Conservation (phyloP, 768 basidiomycete genomes). For the Austroboletus festivus region DNA sequence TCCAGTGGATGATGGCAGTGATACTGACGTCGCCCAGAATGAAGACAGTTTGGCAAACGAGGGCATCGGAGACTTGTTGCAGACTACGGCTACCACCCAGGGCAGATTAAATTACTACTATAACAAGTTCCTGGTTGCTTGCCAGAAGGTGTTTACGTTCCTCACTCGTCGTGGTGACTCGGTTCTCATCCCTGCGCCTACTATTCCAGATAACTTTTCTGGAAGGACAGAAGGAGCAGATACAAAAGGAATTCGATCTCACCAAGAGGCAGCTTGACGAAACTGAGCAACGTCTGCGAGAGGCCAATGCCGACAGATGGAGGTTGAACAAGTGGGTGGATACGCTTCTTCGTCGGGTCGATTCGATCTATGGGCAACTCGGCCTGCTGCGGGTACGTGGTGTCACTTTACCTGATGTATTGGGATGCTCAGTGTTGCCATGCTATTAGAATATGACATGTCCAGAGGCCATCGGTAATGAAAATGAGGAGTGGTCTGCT, state of each 20-base stretch:
- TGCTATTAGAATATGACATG: slow-evolving; percentile 12
- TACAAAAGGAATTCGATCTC: slow-evolving; percentile 14
- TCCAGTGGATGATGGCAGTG: background rate
- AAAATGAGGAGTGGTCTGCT: slow-evolving; percentile 3
- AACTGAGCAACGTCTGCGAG: slow-evolving; percentile 15
- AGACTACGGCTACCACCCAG: slow-evolving; percentile 14
- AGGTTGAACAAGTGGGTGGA: slow-evolving; percentile 11
- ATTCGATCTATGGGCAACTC: slow-evolving; percentile 9
- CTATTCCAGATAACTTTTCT: slow-evolving; percentile 16
- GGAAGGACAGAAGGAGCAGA: slow-evolving; percentile 12
- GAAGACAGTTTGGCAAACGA: background rate
- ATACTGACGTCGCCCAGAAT: background rate
- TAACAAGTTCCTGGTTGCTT: slow-evolving; percentile 7
- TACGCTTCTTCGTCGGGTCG: slow-evolving; percentile 9
- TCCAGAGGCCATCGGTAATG: background rate
- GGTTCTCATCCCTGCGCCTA: too few species aligned
- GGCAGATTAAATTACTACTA: slow-evolving; percentile 15
- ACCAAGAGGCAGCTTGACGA: slow-evolving; percentile 17
- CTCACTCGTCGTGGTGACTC: background rate
- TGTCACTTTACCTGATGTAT: background rate
- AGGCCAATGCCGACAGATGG: slow-evolving; percentile 15
- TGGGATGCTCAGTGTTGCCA: background rate
- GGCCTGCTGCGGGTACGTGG: slow-evolving; percentile 11
- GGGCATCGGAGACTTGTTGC: slow-evolving; percentile 7
- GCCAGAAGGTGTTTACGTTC: slow-evolving; percentile 12